Evolutionary conservation across 345 rosid genomes (phyloP), one percentile per base, ranked within the genome.

Genomic region (Streptanthus diversifolius): DNA sequence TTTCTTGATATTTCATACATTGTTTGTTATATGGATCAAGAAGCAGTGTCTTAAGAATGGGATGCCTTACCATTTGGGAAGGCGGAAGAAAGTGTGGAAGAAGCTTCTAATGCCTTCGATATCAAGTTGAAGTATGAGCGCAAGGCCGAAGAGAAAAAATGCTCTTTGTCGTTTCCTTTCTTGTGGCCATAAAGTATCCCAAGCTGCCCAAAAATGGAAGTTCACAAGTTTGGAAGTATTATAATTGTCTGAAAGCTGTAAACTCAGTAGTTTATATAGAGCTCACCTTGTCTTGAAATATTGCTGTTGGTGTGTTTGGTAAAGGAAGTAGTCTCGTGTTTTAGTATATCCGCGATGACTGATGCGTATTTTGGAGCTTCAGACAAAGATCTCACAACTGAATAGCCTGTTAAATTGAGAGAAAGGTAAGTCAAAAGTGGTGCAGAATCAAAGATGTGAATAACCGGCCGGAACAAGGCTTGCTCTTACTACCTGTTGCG

Each of bases 91-190:
- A 45, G 89, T 84, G 15, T 61, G 84, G 74, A 93, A 91, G 81
- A 95, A 95, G 39, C 87, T 66, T 76, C 96, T 84, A 62, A 82
- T 91, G 73, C 95, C 96, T 32, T 87, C 84, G 17, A 87, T 87
- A 71, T 95, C 99, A 68, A 89, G 81, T 75, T 91, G 86, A 80
- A 91, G 36, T 69, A 95, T 88, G 67, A 95, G 93, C 2, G 97
- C 97, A 35, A 91, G 81, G 15, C 99, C 97, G 54, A 95, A 95
- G 63, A 95, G 97, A 74, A 90, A 95, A 75, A 95, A 95, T 37
- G 97, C 82, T 78, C 97, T 87, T 68, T 91, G 99, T 14, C 99
- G 86, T 77, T 91, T 95, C 82, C 99, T 85, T 80, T 95, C 99
- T 74, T 57, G 86, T 65, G 99, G 93, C 99, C 97, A 95, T 21